phyloP scores from a whole-genome alignment of 2,329 filamentous ascomycete genomes.

The Plenodomus biglobosus region DNA sequence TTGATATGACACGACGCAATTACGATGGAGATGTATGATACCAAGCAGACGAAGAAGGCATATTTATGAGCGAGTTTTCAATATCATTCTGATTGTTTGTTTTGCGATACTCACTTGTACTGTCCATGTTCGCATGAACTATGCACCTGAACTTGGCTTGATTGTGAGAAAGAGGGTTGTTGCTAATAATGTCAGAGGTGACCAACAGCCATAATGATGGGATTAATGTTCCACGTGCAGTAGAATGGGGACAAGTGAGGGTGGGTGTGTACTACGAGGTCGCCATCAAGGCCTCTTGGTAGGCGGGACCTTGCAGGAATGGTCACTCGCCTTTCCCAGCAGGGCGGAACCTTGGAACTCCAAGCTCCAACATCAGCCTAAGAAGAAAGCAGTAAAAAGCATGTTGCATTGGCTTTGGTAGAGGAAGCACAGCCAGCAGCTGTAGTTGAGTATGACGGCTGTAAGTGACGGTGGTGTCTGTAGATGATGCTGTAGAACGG shows the following conservation, averaged over 20 bases:
- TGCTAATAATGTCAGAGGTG: background rate
- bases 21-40: background rate
- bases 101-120: too few relatives aligned
- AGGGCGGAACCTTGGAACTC: constrained; percentile 6
- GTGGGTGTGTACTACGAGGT: constrained; percentile 2
- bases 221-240: background rate
- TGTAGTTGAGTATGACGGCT: too few relatives aligned
- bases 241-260: background rate
- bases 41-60: background rate
- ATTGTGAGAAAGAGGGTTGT: too few relatives aligned
- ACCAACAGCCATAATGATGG: background rate
- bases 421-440: too few relatives aligned
- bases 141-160: too few relatives aligned
- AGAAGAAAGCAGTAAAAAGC: background rate
- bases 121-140: too few relatives aligned
- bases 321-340: constrained; percentile 1
- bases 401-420: background rate
- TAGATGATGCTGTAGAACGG: too few relatives aligned
- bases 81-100: too few relatives aligned
- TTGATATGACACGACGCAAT: background rate
- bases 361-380: constrained; percentile 9
- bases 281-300: constrained; percentile 1
- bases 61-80: background rate
- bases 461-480: too few relatives aligned
- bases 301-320: constrained; percentile 14